Conservation (phyloP, 2,329 filamentous ascomycete species). For the Fusarium sp. region DNA sequence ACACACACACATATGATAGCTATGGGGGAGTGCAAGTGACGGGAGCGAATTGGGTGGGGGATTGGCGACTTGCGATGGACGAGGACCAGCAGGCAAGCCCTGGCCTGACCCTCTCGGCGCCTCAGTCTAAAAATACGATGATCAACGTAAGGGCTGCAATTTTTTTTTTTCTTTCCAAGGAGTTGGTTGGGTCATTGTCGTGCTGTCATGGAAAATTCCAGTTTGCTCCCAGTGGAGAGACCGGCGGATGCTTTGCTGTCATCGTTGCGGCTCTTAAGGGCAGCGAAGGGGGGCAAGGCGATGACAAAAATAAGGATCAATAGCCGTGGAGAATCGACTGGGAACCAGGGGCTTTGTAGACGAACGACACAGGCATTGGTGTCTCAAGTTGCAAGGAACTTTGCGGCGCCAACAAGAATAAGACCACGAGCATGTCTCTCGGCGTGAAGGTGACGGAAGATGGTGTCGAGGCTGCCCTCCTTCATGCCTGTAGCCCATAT, state of each 20-base stretch:
- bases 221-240: slow-evolving; percentile 8
- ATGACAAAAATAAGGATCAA: slow-evolving; percentile 21
- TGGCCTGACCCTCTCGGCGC: slow-evolving; percentile 28
- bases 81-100: slow-evolving; percentile 26
- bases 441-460: slow-evolving; percentile 37
- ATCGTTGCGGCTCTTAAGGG: slow-evolving; percentile 17
- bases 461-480: slow-evolving; percentile 26
- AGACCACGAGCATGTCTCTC: slow-evolving; percentile 35
- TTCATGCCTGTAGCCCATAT: slow-evolving; percentile 26
- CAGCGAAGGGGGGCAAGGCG: neutral
- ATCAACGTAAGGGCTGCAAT: slow-evolving; percentile 23
- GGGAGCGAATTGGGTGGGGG: slow-evolving; percentile 31
- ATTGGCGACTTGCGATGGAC: slow-evolving; percentile 40
- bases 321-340: slow-evolving; percentile 15
- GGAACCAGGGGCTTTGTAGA: slow-evolving; percentile 25
- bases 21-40: slow-evolving; percentile 17
- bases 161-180: slow-evolving; percentile 31
- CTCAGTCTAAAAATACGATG: slow-evolving; percentile 49
- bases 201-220: slow-evolving; percentile 33
- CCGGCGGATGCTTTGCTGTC: slow-evolving; percentile 15
- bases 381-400: slow-evolving; percentile 17
- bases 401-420: slow-evolving; percentile 23
- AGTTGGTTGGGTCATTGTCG: slow-evolving; percentile 21
- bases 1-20: slow-evolving; percentile 1
- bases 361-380: slow-evolving; percentile 19